Base-by-base conservation (phyloP, 2,329 filamentous ascomycete species). In the Plenodomus tracheiphilus region DNA sequence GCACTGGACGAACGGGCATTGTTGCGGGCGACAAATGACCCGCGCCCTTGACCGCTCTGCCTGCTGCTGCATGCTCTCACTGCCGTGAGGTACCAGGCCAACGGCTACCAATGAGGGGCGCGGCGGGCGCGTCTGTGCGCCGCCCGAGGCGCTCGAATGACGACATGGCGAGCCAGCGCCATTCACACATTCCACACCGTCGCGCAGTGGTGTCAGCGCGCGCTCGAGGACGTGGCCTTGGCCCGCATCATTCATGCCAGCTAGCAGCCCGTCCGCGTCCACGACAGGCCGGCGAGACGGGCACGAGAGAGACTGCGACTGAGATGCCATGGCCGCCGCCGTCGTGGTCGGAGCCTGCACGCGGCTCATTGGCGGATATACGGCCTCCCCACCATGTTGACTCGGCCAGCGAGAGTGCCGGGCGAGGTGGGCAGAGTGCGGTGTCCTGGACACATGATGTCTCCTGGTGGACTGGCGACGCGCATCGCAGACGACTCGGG, bases 171-270 rank as follows among this genome's bases (percentile, higher is more conserved):
- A 43, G 45, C 52, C 41, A 55, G 49, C 49, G 56, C 56, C 51
- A 51, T 51, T 36, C 38, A 44, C 43, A 38, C 39, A 39, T 43
- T 43, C 46, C 34, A 35, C 44, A 38, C 54, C 34, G 6, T 36
- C 45, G 28, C 46, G 41, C 43, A 16, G 42, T 49, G 49, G 52
- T 58, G 61, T 59, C 49, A 61, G 49, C 56, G 57, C 43, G 43
- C 46, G 39, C 50, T 49, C 47, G 46, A 53, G 20, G 42, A 36
- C 36, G 16, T 25, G 30, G 51, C 38, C 65, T 67, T 66, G 64
- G 64, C 63, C 52, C 51, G 58, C 62, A 61, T 64, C 57, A 61
- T 60, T 32, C 28, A 41, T 51, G 28, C 43, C 47, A 41, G 50
- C 52, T 60, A 56, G 39, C 46, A 51, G 40, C 41, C 51, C 47